Conservation (phyloP, 1,284 basidiomycete genomes). For the Mycena sp. region DNA sequence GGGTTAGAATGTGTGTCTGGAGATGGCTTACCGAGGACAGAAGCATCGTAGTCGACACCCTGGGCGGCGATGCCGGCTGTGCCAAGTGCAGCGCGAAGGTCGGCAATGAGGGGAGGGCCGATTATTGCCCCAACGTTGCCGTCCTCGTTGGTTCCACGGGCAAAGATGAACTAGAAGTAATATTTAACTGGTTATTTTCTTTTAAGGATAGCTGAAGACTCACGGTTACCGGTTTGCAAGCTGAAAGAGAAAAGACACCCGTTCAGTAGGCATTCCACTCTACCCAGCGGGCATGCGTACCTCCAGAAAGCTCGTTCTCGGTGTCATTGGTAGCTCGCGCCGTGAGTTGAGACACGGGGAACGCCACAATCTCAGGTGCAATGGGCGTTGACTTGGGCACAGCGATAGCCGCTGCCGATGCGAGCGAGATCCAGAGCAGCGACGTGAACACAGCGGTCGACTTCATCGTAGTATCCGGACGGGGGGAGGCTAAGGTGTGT, state of each 20-base stretch:
- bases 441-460: background rate
- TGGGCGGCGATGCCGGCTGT: background rate
- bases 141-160: slow-evolving; percentile 1
- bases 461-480: slow-evolving; percentile 3
- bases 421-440: slow-evolving; percentile 2
- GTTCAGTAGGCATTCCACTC: too few relatives aligned
- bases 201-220: background rate
- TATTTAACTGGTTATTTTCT: background rate
- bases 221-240: background rate
- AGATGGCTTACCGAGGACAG: background rate
- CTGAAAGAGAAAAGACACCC: background rate
- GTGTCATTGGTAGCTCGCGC: background rate
- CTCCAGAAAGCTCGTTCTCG: background rate
- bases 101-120: slow-evolving; percentile 7
- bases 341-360: background rate
- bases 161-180: slow-evolving; percentile 7
- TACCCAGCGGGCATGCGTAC: background rate
- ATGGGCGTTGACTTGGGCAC: background rate
- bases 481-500: background rate
- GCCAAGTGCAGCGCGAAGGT: slow-evolving; percentile 5
- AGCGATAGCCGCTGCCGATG: background rate
- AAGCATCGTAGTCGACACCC: slow-evolving; percentile 1
- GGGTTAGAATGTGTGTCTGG: background rate
- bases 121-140: background rate
- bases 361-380: background rate